Percentiles rank a stretch among this genome's conserved stretches.
Evolutionary conservation across 169 alveolate genomes (phyloP).

Genomic region (Cryptosporidium sp.): DNA sequence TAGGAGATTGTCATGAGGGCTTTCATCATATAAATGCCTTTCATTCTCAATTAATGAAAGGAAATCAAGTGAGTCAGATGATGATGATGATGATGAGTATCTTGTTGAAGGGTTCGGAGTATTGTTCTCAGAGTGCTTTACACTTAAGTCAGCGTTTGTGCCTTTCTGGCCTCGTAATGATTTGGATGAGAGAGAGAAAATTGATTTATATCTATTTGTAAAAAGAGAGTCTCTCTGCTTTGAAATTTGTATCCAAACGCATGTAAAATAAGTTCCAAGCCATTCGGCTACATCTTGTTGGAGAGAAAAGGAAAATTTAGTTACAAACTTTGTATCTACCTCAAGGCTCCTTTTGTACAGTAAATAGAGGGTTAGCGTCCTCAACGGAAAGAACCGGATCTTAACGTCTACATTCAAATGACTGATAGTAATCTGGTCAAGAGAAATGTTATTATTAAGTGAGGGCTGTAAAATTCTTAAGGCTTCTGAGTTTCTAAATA

Average conservation of each 20-base stretch:
- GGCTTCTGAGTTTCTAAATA: constrained; percentile 15
- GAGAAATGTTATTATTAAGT: neutral
- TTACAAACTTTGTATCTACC: constrained; percentile 34
- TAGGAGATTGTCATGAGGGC: neutral
- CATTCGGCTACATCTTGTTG: constrained; percentile 76
- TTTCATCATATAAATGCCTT: neutral
- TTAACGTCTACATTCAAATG: constrained; percentile 48
- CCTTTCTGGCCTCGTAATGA: constrained; percentile 19
- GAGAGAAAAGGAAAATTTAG: constrained; percentile 62
- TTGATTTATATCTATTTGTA: constrained; percentile 2
- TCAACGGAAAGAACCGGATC: constrained; percentile 60
- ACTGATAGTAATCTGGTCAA: constrained; percentile 55
- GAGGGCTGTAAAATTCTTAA: constrained; percentile 41
- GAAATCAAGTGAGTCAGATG: constrained; percentile 42
- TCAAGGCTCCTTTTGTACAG: constrained; percentile 39
- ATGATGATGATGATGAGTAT: constrained; percentile 36
- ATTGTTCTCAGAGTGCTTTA: constrained; percentile 9
- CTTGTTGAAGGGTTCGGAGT: constrained; percentile 60
- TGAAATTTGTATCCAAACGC: constrained; percentile 70
- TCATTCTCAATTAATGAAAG: constrained; percentile 22
- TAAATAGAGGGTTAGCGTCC: constrained; percentile 43
- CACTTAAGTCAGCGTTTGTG: neutral
- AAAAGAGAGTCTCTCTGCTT: constrained; percentile 56
- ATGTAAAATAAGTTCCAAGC: constrained; percentile 69
- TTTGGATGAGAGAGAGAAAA: constrained; percentile 32